Evolutionary conservation across 1,284 basidiomycete genomes (phyloP), one percentile per base, ranked within the genome.

Genomic region (Cryptococcus deneoformans): DNA sequence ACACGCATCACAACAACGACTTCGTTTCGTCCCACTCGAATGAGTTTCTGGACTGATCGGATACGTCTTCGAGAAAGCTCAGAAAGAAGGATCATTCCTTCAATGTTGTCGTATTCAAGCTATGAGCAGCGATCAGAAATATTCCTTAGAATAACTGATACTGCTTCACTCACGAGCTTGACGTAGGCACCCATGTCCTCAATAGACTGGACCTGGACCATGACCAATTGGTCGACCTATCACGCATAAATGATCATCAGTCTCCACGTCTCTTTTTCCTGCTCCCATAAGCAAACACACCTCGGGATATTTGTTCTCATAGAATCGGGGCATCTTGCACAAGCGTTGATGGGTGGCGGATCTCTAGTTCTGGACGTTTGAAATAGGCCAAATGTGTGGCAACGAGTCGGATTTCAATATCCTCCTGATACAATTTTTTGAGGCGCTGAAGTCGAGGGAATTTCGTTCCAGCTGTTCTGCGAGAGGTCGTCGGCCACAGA

Each of bases 131-230:
- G 2, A 37, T 29, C 20, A 36, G 37, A n/a, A 7, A 16, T 35
- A 12, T 9, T 6, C 9, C 43, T 12, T 49, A n/a, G 36, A 44
- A 29, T 51, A 12, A 2, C 6, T n/a, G 20, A 42, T 16, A 43
- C 14, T 20, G 9, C 10, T 5, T 0, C 34, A 81, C 89, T 70
- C 66, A 94, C 92, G 68, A 99, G 84, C 79, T 97, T 97, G 67
- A 99, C 96, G 77, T 99, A 99, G 52, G 96, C 95, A 56, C 96
- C 95, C 94, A 98, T 99, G 79, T 99, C 95, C 59, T 93, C 93
- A 70, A 99, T 99, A 81, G 96, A 92, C 78, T 92, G 90, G 64
- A 99, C 95, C 79, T 98, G 94, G 48, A 97, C 94, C 94, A 98
- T 97, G 78, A 98, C 94, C 61, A 98, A 87, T 79, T 97, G 91